Evolutionary conservation across 306 rosid species (phyloP), one percentile per base, ranked within the genome.

Genomic region (Vicia faba): DNA sequence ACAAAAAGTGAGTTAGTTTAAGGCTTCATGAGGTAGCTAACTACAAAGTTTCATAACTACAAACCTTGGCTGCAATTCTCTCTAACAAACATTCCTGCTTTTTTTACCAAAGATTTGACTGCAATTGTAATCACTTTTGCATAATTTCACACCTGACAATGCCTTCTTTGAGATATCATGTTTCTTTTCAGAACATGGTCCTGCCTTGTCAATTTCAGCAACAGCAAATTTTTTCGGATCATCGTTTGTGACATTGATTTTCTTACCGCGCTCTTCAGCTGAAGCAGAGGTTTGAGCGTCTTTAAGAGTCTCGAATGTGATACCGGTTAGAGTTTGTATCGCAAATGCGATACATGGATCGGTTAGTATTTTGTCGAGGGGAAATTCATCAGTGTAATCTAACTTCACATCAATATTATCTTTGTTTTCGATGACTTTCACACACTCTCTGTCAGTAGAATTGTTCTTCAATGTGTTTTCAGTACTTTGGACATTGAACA

Each of bases 311-410:
- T 82, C 92, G 40, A 82, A 71, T 29, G 82, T 68, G 64, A 15
- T 59, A 57, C 86, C 95, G 3, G 91, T 85, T 66, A 93, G 92
- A 68, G 89, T 86, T 75, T 90, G 87, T 71, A 90, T 71, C 11
- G 99, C 97, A 79, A 93, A 93, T 38, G 96, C 97, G 36, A 93
- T 90, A 73, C 96, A 93, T 12, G 99, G 99, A 56, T 93, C 99
- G 7, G 84, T 68, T 75, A 91, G 73, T 5, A 93, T 66, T 69
- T 90, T 91, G 35, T 66, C 72, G 13, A 87, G 71, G 20, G 90
- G 91, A 29, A 77, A 65, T 50, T 82, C 88, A 7, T 20, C 54
- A 33, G 56, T 12, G 67, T 73, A 61, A 72, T 71, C 88, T 63
- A 75, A 73, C 50, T 74, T 80, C 12, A 29, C 63, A 11, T 74